Conservation (phyloP, 495 filamentous ascomycete genomes). For the Aspergillus incahuasiensis region DNA sequence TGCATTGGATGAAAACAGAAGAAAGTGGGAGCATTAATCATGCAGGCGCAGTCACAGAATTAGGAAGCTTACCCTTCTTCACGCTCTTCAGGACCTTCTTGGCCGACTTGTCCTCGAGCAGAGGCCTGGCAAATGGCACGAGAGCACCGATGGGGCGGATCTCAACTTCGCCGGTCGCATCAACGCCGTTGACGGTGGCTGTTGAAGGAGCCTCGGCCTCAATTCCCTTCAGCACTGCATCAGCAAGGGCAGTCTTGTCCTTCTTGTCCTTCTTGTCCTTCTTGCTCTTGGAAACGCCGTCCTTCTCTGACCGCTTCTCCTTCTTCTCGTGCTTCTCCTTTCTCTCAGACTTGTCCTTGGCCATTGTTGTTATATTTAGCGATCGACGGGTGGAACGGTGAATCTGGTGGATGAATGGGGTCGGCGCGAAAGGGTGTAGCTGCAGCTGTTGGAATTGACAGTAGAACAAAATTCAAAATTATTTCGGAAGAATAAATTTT, state of each 20-base stretch:
- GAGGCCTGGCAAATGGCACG: slow-evolving; percentile 88
- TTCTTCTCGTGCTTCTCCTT: slow-evolving; percentile 78
- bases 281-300: slow-evolving; percentile 67
- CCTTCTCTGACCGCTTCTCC: slow-evolving; percentile 70
- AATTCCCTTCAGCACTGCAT: slow-evolving; percentile 52
- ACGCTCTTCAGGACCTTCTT: slow-evolving; percentile 94
- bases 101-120: slow-evolving; percentile 82
- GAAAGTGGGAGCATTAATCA: neutral
- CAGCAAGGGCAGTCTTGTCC: slow-evolving; percentile 55
- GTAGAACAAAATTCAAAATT: slow-evolving; percentile 38
- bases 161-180: slow-evolving; percentile 46
- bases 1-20: neutral
- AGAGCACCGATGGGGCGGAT: slow-evolving; percentile 62
- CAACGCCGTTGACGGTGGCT: slow-evolving; percentile 30
- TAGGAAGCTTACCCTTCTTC: slow-evolving; percentile 70
- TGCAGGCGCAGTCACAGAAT: neutral
- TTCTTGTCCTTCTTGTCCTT: slow-evolving; percentile 69
- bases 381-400: slow-evolving; percentile 12
- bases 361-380: slow-evolving; percentile 37
- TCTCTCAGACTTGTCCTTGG: slow-evolving; percentile 56
- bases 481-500: slow-evolving; percentile 32
- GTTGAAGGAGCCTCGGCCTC: slow-evolving; percentile 44
- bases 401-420: slow-evolving; percentile 17
- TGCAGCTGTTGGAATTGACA: slow-evolving; percentile 25
- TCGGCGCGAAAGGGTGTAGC: slow-evolving; percentile 17